phyloP scores from a whole-genome alignment of 345 rosid genomes.

The Camelina sativa region DNA sequence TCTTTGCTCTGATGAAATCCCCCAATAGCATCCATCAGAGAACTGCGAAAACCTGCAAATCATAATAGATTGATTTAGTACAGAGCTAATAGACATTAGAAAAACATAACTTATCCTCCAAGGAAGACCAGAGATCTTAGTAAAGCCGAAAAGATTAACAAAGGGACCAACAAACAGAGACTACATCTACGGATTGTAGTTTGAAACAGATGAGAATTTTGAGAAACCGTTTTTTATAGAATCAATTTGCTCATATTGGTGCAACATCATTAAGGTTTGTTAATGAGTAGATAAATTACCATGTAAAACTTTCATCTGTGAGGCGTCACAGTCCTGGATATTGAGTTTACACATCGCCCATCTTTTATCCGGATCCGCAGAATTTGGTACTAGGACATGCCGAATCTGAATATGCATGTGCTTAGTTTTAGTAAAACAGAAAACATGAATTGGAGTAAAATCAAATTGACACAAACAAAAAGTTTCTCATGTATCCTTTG shows the following conservation, averaged over 20 bases:
- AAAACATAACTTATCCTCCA: neutral
- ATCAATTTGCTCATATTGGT: neutral
- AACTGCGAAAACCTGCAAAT: conserved; percentile 57
- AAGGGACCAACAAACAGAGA: neutral
- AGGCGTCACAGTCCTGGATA: conserved; percentile 57
- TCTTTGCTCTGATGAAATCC: conserved; percentile 50
- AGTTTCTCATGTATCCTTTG: neutral
- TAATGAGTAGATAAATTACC: conserved; percentile 50
- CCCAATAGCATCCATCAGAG: conserved; percentile 61
- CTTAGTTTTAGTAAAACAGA: conserved; percentile 31
- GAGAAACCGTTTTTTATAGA: neutral
- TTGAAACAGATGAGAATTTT: conserved; percentile 15
- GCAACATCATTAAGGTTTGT: neutral
- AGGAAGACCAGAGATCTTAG: conserved; percentile 1
- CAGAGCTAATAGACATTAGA: neutral
- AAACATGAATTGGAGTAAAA: conserved; percentile 25
- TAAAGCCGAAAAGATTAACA: neutral
- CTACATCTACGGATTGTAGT: conserved; percentile 7
- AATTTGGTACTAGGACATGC: conserved; percentile 63
- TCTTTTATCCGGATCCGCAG: conserved; percentile 52
- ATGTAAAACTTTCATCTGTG: conserved; percentile 60
- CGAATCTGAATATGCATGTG: conserved; percentile 55
- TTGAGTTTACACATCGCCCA: conserved; percentile 74
- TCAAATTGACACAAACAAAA: conserved; percentile 1
- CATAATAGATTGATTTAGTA: neutral